These are phyloP conservation scores for Alternaria panax DNA, from an alignment of 2,329 filamentous ascomycete species.

Conservation along the genomic window DNA sequence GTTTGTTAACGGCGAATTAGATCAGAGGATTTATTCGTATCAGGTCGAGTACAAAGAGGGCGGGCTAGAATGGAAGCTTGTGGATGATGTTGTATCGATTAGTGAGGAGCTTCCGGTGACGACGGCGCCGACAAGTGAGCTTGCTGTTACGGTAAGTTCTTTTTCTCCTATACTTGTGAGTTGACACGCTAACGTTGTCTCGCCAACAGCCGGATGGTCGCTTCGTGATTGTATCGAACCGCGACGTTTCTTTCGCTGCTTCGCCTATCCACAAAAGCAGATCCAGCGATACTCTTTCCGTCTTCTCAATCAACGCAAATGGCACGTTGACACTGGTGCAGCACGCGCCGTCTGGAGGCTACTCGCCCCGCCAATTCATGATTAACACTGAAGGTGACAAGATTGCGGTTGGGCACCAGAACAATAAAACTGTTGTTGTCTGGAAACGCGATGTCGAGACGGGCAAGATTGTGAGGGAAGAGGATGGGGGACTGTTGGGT, in stretches of 20 bases:
- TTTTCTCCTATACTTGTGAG: not conserved
- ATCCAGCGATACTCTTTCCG: slow-evolving; percentile 66
- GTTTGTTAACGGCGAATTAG: slow-evolving; percentile 24
- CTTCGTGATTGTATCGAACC: slow-evolving; percentile 68
- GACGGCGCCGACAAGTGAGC: slow-evolving; percentile 20
- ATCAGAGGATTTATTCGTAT: slow-evolving; percentile 24
- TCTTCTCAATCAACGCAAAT: slow-evolving; percentile 42
- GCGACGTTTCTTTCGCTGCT: slow-evolving; percentile 64
- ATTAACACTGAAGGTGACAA: slow-evolving; percentile 69
- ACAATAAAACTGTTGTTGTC: slow-evolving; percentile 66
- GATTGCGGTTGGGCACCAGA: slow-evolving; percentile 70
- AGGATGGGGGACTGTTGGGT: slow-evolving; percentile 11
- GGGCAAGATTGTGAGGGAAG: slow-evolving; percentile 60
- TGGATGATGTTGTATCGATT: not conserved
- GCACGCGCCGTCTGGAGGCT: slow-evolving; percentile 67
- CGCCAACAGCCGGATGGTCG: not conserved
- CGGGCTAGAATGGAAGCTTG: slow-evolving; percentile 16
- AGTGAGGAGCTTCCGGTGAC: slow-evolving; percentile 11
- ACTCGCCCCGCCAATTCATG: slow-evolving; percentile 70
- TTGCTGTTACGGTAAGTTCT: slow-evolving; percentile 20
- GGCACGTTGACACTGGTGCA: slow-evolving; percentile 64
- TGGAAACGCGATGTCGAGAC: slow-evolving; percentile 65
- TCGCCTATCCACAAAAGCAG: slow-evolving; percentile 35
- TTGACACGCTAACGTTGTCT: not conserved
- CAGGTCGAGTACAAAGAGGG: slow-evolving; percentile 2